These are phyloP conservation scores for Russula emetica DNA, from an alignment of 768 basidiomycete genomes.

Conservation along the genomic window DNA sequence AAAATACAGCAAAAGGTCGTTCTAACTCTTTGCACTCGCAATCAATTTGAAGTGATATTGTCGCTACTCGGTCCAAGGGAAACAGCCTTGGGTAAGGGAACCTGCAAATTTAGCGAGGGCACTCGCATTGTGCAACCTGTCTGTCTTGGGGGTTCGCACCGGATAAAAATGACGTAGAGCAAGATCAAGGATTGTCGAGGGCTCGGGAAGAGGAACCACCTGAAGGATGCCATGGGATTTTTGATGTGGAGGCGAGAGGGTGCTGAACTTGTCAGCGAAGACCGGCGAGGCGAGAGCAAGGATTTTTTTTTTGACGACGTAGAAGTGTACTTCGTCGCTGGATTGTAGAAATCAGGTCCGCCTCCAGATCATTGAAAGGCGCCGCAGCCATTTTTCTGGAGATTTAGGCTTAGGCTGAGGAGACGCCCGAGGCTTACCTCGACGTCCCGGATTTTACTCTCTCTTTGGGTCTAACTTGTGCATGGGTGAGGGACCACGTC, in stretches of 20 bases:
- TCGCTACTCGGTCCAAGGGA: background rate
- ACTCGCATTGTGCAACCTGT: background rate
- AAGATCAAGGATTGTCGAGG: slow-evolving; percentile 12
- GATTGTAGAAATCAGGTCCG: slow-evolving; percentile 8
- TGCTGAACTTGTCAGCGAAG: slow-evolving; percentile 14
- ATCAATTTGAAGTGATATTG: background rate
- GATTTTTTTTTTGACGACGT: slow-evolving; percentile 5
- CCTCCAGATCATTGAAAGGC: background rate
- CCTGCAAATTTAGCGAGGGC: slow-evolving; percentile 14
- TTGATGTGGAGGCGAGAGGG: background rate
- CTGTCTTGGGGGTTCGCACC: background rate
- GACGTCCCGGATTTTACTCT: too few species aligned
- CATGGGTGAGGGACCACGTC: too few species aligned
- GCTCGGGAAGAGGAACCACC: slow-evolving; percentile 4
- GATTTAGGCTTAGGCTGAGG: background rate
- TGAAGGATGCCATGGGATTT: background rate
- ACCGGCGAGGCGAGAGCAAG: slow-evolving; percentile 8
- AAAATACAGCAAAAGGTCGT: background rate
- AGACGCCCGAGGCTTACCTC: background rate
- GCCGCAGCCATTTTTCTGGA: background rate
- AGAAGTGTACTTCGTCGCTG: slow-evolving; percentile 10
- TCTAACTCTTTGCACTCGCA: background rate
- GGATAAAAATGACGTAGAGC: slow-evolving; percentile 20
- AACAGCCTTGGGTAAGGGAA: background rate
- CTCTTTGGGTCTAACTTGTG: too few species aligned